Conservation (phyloP, 768 basidiomycete genomes). For the Hericium erinaceus region DNA sequence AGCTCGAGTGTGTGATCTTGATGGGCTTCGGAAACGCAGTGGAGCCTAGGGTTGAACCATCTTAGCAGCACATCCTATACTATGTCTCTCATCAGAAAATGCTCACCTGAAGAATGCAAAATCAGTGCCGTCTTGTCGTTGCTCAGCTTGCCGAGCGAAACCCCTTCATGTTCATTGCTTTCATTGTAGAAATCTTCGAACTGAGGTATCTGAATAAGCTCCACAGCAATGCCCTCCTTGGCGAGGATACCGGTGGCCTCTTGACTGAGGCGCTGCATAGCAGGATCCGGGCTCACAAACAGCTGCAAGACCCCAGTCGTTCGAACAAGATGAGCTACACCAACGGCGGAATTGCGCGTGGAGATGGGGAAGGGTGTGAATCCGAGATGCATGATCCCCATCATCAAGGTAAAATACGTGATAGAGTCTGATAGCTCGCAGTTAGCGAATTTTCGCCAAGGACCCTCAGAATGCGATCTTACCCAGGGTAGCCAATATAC, state of each 20-base stretch:
- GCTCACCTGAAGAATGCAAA: not conserved
- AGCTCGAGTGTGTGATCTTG: not conserved
- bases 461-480: not conserved
- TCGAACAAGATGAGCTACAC: slow-evolving; percentile 22
- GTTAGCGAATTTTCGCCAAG: not conserved
- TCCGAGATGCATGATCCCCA: not conserved
- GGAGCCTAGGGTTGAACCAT: not conserved
- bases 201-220: slow-evolving; percentile 7
- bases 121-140: not conserved
- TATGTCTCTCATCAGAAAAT: too few relatives aligned
- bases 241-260: slow-evolving; percentile 9
- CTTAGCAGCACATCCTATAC: too few relatives aligned
- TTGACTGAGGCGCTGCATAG: slow-evolving; percentile 13
- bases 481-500: not conserved
- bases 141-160: not conserved
- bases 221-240: slow-evolving; percentile 3
- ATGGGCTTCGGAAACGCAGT: slow-evolving; percentile 3
- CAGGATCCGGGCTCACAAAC: slow-evolving; percentile 15
- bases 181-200: slow-evolving; percentile 14
- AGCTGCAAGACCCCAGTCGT: slow-evolving; percentile 16
- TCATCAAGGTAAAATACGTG: not conserved
- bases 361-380: slow-evolving; percentile 1
- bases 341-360: not conserved
- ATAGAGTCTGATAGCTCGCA: not conserved
- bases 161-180: not conserved